Conservation (phyloP, 208 protist genomes). For the Trypanosoma mega region DNA sequence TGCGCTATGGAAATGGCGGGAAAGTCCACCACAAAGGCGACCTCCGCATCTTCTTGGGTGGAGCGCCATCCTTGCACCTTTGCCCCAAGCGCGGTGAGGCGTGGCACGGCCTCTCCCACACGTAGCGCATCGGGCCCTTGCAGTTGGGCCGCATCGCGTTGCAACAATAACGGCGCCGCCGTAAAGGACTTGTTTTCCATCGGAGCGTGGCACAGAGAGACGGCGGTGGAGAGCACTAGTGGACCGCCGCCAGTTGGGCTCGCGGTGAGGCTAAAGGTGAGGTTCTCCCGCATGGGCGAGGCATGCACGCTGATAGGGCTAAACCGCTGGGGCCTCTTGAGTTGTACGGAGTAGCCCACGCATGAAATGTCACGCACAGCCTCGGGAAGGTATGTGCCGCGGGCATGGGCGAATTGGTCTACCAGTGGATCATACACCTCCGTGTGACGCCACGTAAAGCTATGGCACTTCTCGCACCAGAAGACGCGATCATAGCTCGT, state of each 20-base stretch:
- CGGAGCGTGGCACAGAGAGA: not conserved
- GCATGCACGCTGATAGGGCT: not conserved
- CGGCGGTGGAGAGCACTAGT: not conserved
- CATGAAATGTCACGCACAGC: conserved; percentile 67
- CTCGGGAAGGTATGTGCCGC: conserved; percentile 51
- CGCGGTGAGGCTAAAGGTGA: not conserved
- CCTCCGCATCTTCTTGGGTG: conserved; percentile 80
- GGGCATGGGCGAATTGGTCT: conserved; percentile 67
- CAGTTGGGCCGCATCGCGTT: conserved; percentile 22
- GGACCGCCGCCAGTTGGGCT: not conserved
- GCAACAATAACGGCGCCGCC: not conserved
- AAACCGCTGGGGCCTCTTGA: conserved; percentile 21
- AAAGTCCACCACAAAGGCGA: conserved; percentile 62
- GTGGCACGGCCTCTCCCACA: conserved; percentile 47
- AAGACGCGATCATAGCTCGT: conserved; percentile 76
- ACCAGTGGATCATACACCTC: conserved; percentile 74
- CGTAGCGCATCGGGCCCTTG: conserved; percentile 23
- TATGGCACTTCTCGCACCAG: conserved; percentile 73
- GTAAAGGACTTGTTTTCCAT: not conserved
- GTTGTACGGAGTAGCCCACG: conserved; percentile 48
- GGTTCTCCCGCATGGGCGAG: conserved; percentile 6
- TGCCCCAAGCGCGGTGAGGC: conserved; percentile 43
- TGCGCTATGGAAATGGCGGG: conserved; percentile 32
- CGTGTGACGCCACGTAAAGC: conserved; percentile 78
- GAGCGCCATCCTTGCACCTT: conserved; percentile 80